Conservation (phyloP, 129 eudicot genomes). For the Escallonia herrerae region DNA sequence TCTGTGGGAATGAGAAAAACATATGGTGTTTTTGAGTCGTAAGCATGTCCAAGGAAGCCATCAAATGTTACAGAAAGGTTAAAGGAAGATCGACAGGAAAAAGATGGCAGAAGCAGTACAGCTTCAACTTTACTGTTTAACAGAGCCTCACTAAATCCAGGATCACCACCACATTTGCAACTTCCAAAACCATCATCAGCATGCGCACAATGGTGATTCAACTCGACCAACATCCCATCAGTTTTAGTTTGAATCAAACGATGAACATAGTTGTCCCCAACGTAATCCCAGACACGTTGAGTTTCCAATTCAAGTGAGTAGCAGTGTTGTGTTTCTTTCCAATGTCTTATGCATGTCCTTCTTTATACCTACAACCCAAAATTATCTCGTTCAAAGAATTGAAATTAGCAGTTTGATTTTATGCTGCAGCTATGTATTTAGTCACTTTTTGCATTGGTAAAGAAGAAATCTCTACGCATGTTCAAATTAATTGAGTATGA, state of each 20-base stretch:
- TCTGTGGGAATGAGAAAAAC: conserved; percentile 36
- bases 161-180: conserved; percentile 41
- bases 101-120: conserved; percentile 25
- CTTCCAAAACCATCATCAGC: conserved; percentile 32
- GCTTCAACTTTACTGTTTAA: conserved; percentile 79
- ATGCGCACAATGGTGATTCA: conserved; percentile 56
- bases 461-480: neutral
- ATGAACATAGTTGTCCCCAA: conserved; percentile 93
- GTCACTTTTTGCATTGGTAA: neutral
- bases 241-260: conserved; percentile 94
- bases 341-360: conserved; percentile 81
- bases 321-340: conserved; percentile 97
- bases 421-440: neutral
- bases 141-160: conserved; percentile 55
- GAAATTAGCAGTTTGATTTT: no score
- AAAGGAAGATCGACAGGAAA: neutral
- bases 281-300: conserved; percentile 93
- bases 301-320: conserved; percentile 94
- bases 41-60: neutral
- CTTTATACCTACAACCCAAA: conserved; percentile 55
- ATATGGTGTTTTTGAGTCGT: neutral
- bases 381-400: conserved; percentile 4
- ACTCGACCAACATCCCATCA: conserved; percentile 92
- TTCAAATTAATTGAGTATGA: neutral
- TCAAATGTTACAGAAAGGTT: no score